Conservation (phyloP, 441 rosid species). For the Manihot esculenta region DNA sequence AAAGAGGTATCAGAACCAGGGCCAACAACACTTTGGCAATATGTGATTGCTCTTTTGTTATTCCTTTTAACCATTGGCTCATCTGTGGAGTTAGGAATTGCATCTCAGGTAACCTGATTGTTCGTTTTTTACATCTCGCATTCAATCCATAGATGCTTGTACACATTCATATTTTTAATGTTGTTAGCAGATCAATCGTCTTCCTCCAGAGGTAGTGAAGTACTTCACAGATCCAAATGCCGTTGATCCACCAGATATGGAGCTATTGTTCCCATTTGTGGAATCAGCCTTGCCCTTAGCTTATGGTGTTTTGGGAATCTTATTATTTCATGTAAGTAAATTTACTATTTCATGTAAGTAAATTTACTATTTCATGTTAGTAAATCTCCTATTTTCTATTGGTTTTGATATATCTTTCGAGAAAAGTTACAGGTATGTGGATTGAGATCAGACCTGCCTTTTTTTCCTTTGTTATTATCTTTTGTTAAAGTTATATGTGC, state of each 20-base stretch:
- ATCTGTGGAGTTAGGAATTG: conserved; percentile 89
- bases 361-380: conserved; percentile 90
- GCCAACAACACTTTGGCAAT: conserved; percentile 98
- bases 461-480: neutral
- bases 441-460: too few species aligned
- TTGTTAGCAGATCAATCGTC: conserved; percentile 67
- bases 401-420: neutral
- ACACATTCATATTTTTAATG: neutral
- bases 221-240: conserved; percentile 96
- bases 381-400: conserved; percentile 4
- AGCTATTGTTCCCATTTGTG: conserved; percentile 79
- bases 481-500: neutral
- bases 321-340: conserved; percentile 77
- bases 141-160: neutral
- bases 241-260: conserved; percentile 86
- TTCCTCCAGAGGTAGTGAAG: conserved; percentile 89
- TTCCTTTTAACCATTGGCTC: conserved; percentile 90
- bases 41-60: conserved; percentile 79
- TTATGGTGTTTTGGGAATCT: conserved; percentile 86
- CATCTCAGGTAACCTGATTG: conserved; percentile 70
- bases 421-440: neutral
- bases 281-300: conserved; percentile 94
- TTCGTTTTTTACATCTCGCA: conserved; percentile 1
- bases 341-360: conserved; percentile 53
- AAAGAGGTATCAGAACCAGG: conserved; percentile 97